phyloP scores from a whole-genome alignment of 352 stramenopile species.

The Phytophthora nicotianae region DNA sequence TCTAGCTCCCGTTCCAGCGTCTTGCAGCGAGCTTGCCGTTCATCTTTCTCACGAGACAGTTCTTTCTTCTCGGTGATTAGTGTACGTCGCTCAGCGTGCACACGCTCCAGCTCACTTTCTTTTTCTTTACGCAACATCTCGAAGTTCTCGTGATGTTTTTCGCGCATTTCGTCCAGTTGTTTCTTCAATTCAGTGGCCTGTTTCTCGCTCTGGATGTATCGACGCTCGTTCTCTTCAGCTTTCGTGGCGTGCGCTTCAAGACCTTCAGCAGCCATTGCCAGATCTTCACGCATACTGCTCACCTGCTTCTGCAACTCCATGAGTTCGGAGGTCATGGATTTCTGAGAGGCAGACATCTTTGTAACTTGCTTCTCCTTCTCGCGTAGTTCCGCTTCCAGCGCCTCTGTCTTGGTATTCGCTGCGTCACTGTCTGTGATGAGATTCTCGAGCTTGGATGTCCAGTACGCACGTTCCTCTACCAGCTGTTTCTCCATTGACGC shows the following conservation, averaged over 20 bases:
- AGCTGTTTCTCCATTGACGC: conserved; percentile 42
- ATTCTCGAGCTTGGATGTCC: conserved; percentile 68
- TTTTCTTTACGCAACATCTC: conserved; percentile 72
- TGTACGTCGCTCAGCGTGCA: conserved; percentile 44
- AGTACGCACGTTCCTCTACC: conserved; percentile 71
- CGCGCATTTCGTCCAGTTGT: conserved; percentile 56
- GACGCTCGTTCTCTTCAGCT: conserved; percentile 59
- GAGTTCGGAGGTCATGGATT: conserved; percentile 61
- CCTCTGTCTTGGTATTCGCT: conserved; percentile 43
- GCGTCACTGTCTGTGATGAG: conserved; percentile 66
- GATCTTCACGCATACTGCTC: conserved; percentile 60
- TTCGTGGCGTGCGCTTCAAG: conserved; percentile 70
- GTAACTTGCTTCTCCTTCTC: conserved; percentile 77
- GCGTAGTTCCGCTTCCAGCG: conserved; percentile 42
- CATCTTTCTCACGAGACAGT: conserved; percentile 34
- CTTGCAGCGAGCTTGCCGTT: conserved; percentile 36
- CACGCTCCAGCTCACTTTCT: conserved; percentile 52
- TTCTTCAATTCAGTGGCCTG: conserved; percentile 53
- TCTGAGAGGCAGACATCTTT: conserved; percentile 67
- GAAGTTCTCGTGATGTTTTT: conserved; percentile 63
- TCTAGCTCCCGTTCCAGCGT: conserved; percentile 45
- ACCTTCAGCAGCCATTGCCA: conserved; percentile 67
- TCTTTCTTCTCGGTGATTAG: conserved; percentile 37
- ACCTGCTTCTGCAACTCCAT: conserved; percentile 72
- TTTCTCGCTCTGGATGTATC: conserved; percentile 55